These are phyloP conservation scores for Rhizophora mangle DNA, from an alignment of 345 rosid genomes.

Conservation along the genomic window DNA sequence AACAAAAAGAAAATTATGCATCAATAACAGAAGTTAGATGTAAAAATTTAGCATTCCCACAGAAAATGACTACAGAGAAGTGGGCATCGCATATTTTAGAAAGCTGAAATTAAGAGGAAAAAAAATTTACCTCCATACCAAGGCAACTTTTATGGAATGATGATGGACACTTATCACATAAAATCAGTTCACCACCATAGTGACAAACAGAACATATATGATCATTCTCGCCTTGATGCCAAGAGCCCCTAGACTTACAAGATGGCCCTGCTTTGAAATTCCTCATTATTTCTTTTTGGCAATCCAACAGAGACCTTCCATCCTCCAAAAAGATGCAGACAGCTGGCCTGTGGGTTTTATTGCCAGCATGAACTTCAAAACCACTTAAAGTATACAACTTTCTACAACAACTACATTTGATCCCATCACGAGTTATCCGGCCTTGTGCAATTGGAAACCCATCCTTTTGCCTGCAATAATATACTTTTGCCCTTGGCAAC, in stretches of 20 bases:
- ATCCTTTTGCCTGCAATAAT: constrained; percentile 30
- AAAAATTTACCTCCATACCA: constrained; percentile 38
- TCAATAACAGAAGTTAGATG: too few relatives aligned
- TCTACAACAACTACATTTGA: constrained; percentile 66
- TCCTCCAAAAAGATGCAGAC: constrained; percentile 60
- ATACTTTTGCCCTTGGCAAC: constrained; percentile 59
- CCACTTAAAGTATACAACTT: constrained; percentile 40
- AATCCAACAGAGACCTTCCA: constrained; percentile 74
- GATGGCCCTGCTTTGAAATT: constrained; percentile 18
- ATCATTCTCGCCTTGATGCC: constrained; percentile 49
- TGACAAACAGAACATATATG: constrained; percentile 68
- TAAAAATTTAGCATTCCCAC: too few relatives aligned
- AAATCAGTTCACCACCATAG: constrained; percentile 68
- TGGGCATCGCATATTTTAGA: not conserved
- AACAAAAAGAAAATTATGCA: not conserved
- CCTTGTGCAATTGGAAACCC: constrained; percentile 41
- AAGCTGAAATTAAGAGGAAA: not conserved
- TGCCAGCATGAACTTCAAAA: constrained; percentile 57
- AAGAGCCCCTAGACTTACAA: constrained; percentile 27
- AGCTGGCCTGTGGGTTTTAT: constrained; percentile 42
- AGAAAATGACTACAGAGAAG: not conserved
- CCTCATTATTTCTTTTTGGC: constrained; percentile 41
- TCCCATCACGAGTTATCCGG: constrained; percentile 57
- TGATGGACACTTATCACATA: constrained; percentile 86
- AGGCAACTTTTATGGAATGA: constrained; percentile 73